Conservation (phyloP, 148 eudicot genomes). For the Selenicereus undatus region DNA sequence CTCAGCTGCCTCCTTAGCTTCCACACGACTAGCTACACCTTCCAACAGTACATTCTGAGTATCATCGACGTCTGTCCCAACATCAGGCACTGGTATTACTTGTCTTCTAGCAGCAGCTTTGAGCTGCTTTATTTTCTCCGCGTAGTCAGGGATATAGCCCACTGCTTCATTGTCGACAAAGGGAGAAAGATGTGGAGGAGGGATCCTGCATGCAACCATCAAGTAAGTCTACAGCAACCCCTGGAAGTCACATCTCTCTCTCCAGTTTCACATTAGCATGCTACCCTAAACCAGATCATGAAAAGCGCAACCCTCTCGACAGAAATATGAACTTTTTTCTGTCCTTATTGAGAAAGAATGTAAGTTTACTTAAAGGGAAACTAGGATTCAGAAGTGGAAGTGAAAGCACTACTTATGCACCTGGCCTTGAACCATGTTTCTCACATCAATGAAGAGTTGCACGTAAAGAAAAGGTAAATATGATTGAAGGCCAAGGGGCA, state of each 20-base stretch:
- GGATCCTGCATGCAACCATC: slow-evolving; percentile 51
- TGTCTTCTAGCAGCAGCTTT: slow-evolving; percentile 79
- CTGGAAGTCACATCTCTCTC: neutral
- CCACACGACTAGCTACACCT: slow-evolving; percentile 59
- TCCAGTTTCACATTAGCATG: neutral
- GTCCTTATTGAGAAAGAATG: neutral
- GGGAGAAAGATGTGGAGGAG: slow-evolving; percentile 96
- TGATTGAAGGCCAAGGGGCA: neutral
- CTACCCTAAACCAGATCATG: neutral
- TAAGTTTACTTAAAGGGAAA: neutral
- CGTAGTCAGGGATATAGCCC: slow-evolving; percentile 85
- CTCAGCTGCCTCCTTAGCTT: slow-evolving; percentile 80
- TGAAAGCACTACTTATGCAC: neutral
- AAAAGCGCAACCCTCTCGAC: neutral
- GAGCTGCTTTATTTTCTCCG: slow-evolving; percentile 66
- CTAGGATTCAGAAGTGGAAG: neutral
- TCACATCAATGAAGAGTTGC: neutral
- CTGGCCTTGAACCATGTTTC: neutral
- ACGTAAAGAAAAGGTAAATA: neutral
- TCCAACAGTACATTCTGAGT: slow-evolving; percentile 61
- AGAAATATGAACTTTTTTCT: neutral
- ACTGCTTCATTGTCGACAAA: slow-evolving; percentile 87
- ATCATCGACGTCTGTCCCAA: slow-evolving; percentile 67
- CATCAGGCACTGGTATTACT: slow-evolving; percentile 84
- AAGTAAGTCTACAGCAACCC: slow-evolving; percentile 3